These are phyloP conservation scores for Claviceps cyperi DNA, from an alignment of 2,329 filamentous ascomycete genomes.

Conservation along the genomic window DNA sequence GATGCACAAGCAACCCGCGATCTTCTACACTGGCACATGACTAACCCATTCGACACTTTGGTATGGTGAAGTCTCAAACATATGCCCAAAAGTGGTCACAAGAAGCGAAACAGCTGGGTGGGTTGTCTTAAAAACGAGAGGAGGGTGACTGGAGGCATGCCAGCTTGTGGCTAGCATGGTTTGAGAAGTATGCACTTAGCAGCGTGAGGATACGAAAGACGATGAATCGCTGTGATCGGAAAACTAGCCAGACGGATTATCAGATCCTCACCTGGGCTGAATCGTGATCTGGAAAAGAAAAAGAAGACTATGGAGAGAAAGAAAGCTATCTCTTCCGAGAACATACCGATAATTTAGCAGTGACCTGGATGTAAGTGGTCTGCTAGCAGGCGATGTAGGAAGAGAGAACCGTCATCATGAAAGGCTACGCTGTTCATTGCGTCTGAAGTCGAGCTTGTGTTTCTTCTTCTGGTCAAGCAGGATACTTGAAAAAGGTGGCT, in stretches of 20 bases:
- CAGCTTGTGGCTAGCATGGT: neutral
- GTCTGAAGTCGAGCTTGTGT: no score
- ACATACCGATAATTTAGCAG: no score
- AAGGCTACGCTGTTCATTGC: no score
- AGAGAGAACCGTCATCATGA: no score
- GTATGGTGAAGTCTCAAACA: neutral
- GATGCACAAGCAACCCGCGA: conserved; percentile 30
- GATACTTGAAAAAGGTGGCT: no score
- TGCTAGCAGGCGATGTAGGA: no score
- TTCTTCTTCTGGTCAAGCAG: no score
- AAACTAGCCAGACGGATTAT: no score
- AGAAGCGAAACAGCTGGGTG: neutral
- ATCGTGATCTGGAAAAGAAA: neutral
- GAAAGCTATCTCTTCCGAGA: neutral
- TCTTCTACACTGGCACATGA: conserved; percentile 24
- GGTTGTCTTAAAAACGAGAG: neutral
- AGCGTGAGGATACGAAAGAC: neutral
- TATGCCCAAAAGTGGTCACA: neutral
- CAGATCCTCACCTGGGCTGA: no score
- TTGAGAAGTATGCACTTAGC: neutral
- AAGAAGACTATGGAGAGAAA: neutral
- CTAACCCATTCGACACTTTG: neutral
- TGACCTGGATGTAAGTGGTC: no score
- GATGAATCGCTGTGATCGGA: no score
- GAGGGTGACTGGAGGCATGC: neutral